Evolutionary conservation across 2,329 filamentous ascomycete species (phyloP).

Genomic region (Scedosporium dehoogii): DNA sequence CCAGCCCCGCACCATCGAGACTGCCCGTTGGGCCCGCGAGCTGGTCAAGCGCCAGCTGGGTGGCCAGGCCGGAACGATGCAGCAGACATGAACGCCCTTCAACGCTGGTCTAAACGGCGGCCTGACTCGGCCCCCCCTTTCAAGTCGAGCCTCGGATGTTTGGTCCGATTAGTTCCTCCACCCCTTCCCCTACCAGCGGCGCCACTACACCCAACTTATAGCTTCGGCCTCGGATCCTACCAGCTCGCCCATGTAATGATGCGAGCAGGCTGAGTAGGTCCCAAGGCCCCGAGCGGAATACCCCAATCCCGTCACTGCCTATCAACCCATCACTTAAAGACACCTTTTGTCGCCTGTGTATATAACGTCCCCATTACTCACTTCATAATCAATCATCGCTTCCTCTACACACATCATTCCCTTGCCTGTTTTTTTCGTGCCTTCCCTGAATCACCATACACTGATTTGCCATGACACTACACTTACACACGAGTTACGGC

Average conservation of each 20-base stretch:
- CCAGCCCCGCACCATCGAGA: conserved; percentile 75
- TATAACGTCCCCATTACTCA: not conserved
- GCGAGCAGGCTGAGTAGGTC: not conserved
- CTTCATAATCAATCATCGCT: not conserved
- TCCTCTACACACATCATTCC: too few species aligned
- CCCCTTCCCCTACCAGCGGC: not conserved
- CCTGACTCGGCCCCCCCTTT: too few species aligned
- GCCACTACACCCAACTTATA: not conserved
- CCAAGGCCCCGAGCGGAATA: not conserved
- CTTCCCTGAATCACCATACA: not conserved
- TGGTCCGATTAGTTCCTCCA: not conserved
- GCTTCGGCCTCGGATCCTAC: not conserved
- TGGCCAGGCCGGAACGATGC: conserved; percentile 36
- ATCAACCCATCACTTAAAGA: not conserved
- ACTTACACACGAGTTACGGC: not conserved
- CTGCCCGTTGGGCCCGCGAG: conserved; percentile 93
- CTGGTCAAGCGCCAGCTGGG: conserved; percentile 87
- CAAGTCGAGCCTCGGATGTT: too few species aligned
- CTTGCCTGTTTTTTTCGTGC: too few species aligned
- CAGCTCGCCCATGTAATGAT: not conserved
- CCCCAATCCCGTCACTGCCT: not conserved
- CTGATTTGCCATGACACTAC: not conserved
- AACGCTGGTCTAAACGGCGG: not conserved
- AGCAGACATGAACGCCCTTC: conserved; percentile 28
- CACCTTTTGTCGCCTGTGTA: not conserved